Conservation (phyloP, 2,329 filamentous ascomycete species). For the Cercospora sesami region DNA sequence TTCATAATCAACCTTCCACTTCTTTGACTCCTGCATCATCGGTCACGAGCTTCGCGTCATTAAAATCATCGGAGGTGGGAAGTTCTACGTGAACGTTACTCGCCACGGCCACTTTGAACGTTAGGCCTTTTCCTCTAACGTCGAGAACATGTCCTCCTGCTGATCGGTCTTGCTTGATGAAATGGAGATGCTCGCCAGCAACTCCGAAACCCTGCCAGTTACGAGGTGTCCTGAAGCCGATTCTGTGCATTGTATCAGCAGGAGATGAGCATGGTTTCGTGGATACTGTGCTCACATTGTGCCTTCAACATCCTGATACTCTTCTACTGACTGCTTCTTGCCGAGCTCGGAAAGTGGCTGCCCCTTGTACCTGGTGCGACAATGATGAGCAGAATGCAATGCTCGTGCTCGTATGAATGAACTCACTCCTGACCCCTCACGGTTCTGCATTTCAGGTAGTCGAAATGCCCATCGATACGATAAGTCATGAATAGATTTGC, state of each 20-base stretch:
- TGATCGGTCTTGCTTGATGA: constrained; percentile 40
- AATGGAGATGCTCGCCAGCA: constrained; percentile 47
- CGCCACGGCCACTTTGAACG: constrained; percentile 42
- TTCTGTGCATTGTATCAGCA: constrained; percentile 15
- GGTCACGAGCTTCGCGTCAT: constrained; percentile 38
- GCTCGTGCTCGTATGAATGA: not conserved
- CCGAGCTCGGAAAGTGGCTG: constrained; percentile 41
- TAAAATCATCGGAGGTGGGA: constrained; percentile 44
- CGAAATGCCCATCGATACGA: constrained; percentile 35
- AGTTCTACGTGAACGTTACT: constrained; percentile 45
- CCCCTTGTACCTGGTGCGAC: constrained; percentile 29
- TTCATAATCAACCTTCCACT: constrained; percentile 38
- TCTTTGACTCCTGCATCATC: constrained; percentile 40
- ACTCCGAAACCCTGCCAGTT: constrained; percentile 46
- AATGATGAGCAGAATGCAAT: not conserved
- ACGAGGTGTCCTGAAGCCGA: constrained; percentile 46
- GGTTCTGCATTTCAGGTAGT: constrained; percentile 38
- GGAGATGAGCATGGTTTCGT: too few species aligned
- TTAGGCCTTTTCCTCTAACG: constrained; percentile 37
- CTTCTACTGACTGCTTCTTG: constrained; percentile 44
- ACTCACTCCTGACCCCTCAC: constrained; percentile 36
- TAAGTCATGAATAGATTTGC: constrained; percentile 41
- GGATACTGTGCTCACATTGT: constrained; percentile 35
- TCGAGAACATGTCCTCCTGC: constrained; percentile 47
- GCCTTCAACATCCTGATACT: constrained; percentile 41